These are phyloP conservation scores for Thermomucor indicae-seudaticae DNA, from an alignment of 371 early-diverging fungal genomes.

Conservation along the genomic window DNA sequence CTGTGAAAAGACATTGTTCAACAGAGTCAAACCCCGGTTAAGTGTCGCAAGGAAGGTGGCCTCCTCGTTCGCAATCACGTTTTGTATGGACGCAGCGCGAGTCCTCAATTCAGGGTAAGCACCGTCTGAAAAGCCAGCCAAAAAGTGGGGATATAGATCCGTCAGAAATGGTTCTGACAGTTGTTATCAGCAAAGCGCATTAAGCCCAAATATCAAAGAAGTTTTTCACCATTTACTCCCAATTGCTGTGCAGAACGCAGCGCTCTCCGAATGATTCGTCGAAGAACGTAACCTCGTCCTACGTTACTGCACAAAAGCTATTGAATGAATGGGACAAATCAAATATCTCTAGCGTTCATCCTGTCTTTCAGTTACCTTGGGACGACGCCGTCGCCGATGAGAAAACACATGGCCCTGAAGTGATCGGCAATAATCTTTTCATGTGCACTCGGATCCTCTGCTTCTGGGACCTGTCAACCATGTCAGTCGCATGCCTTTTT, in stretches of 20 bases:
- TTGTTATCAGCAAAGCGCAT: neutral
- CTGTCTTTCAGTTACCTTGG: constrained; percentile 53
- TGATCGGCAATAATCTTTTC: constrained; percentile 78
- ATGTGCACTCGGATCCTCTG: constrained; percentile 40
- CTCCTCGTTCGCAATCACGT: constrained; percentile 67
- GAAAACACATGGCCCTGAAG: constrained; percentile 65
- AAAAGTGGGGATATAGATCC: constrained; percentile 55
- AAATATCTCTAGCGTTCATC: neutral
- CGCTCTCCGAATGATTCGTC: constrained; percentile 75
- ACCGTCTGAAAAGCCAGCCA: constrained; percentile 46
- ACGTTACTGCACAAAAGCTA: constrained; percentile 39
- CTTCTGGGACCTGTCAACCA: constrained; percentile 8
- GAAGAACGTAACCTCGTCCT: constrained; percentile 76
- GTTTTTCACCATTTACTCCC: constrained; percentile 47
- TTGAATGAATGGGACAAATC: neutral
- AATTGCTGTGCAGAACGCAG: constrained; percentile 67
- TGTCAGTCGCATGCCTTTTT: no score
- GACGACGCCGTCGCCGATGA: constrained; percentile 75
- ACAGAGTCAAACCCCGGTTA: constrained; percentile 55
- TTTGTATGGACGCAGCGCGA: constrained; percentile 49
- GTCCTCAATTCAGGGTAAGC: constrained; percentile 57
- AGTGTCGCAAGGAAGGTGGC: constrained; percentile 59
- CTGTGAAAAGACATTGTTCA: constrained; percentile 55
- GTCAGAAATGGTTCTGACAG: constrained; percentile 55
- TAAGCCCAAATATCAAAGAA: neutral